Evolutionary conservation across 768 basidiomycete genomes (phyloP), one percentile per base, ranked within the genome.

Genomic region (Boletus sensibilis): DNA sequence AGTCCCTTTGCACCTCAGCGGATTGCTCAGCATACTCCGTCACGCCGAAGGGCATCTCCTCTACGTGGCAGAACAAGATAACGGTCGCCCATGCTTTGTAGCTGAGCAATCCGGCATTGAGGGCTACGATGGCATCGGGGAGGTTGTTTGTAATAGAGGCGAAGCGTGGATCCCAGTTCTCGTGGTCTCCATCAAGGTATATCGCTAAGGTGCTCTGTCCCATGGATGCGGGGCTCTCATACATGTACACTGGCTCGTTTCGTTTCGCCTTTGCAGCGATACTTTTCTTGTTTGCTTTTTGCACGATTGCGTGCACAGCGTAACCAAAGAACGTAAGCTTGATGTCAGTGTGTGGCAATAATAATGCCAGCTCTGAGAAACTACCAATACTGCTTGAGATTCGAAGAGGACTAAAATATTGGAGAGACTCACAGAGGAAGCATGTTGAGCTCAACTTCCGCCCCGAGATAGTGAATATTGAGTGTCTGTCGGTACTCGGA

Each of bases 361-460:
- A 64, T 23, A 81, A 63, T 5, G 77, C 80, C 37, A 81, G 62
- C 58, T 81, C 79, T 14, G 76, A 74, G 59, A 78, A 80, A 34
- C 80, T 78, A 50, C 31, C 29, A 38, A 46, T 16, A 23, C 23
- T n/a, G 12, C 55, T 21, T 55, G 49, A 50, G 49, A 25, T 18
- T 20, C 16, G 40, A 51, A 35, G 31, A 23, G 11, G 14, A 35
- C 3, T 2, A 10, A 34, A 9, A 27, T 27, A 42, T 16, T 25
- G 20, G 20, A 53, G 34, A 11, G 18, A 73, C 76, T 29, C 43
- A 79, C 78, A 76, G 48, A 16, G 75, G 78, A 34, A 78, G 63
- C 61, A 72, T 73, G 44, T 71, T 70, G 29, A 78, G 67, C 58
- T 77, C 77, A 29, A 72, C 67, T 64, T 77, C 72, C 7, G 76